Conservation (phyloP, 768 basidiomycete genomes). For the Suillus decipiens region DNA sequence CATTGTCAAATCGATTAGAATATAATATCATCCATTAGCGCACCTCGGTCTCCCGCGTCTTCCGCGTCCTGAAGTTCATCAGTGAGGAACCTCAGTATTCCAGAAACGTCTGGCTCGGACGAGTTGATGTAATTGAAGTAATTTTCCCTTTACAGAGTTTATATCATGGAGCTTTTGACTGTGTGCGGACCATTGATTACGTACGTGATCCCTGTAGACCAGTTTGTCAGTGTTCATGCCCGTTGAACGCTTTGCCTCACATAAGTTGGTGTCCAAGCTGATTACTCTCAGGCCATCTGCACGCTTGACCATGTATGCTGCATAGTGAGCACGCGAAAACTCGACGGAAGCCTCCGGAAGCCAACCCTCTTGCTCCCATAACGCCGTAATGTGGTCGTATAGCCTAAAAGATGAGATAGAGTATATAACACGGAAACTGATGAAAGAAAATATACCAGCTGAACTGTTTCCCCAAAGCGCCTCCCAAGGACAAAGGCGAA, state of each 20-base stretch:
- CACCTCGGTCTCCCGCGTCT: slow-evolving; percentile 72
- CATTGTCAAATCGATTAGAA: slow-evolving; percentile 15
- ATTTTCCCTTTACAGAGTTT: slow-evolving; percentile 48
- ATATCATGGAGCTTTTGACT: slow-evolving; percentile 9
- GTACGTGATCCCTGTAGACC: slow-evolving; percentile 34
- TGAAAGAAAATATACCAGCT: slow-evolving; percentile 25
- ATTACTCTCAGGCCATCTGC: slow-evolving; percentile 69
- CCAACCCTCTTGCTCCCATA: slow-evolving; percentile 77
- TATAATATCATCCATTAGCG: slow-evolving; percentile 15
- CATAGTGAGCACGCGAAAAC: slow-evolving; percentile 67
- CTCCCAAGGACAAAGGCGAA: slow-evolving; percentile 59
- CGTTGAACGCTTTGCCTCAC: slow-evolving; percentile 41
- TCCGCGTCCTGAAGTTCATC: slow-evolving; percentile 79
- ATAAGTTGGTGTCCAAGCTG: slow-evolving; percentile 75
- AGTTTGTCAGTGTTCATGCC: background rate
- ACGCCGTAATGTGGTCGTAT: slow-evolving; percentile 69
- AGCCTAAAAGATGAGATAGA: slow-evolving; percentile 48
- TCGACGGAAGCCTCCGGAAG: slow-evolving; percentile 55
- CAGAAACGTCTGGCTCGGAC: slow-evolving; percentile 66
- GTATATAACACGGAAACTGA: background rate
- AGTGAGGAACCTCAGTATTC: slow-evolving; percentile 77
- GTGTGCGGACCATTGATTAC: background rate
- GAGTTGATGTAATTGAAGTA: slow-evolving; percentile 80
- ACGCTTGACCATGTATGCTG: slow-evolving; percentile 70
- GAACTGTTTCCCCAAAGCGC: slow-evolving; percentile 57